Percentiles rank a stretch among this genome's conserved stretches.
These are phyloP conservation scores for Vanrija pseudolonga DNA, from an alignment of 1,284 basidiomycete species.

Conservation along the genomic window DNA sequence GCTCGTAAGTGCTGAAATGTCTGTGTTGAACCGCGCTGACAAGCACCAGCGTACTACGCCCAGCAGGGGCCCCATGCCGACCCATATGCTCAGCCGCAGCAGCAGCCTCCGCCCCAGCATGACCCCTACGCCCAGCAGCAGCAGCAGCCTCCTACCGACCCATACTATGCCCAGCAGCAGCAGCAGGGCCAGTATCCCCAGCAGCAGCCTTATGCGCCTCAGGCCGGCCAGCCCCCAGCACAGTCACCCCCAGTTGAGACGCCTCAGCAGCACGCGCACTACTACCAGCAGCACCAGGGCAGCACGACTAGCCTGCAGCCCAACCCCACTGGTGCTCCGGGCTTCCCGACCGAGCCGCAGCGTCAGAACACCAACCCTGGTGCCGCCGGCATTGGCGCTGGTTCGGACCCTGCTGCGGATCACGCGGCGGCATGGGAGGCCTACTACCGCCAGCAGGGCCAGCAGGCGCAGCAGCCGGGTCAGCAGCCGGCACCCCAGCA, in stretches of 20 bases:
- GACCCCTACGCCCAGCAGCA: slow-evolving; percentile 7
- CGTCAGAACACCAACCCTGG: slow-evolving; percentile 34
- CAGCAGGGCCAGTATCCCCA: slow-evolving; percentile 1
- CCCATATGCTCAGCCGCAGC: slow-evolving; percentile 16
- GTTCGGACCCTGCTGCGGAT: slow-evolving; percentile 29
- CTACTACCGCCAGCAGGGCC: slow-evolving; percentile 39
- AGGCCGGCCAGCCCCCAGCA: slow-evolving; percentile 8
- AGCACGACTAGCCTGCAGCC: slow-evolving; percentile 7
- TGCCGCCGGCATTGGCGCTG: slow-evolving; percentile 34
- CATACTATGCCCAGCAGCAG: slow-evolving; percentile 1
- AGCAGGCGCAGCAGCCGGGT: slow-evolving; percentile 9
- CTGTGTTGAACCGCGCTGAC: neutral
- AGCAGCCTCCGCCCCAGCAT: slow-evolving; percentile 12
- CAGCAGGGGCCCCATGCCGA: neutral
- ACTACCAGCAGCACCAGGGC: slow-evolving; percentile 14
- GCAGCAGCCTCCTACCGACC: slow-evolving; percentile 4
- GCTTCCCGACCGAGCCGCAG: slow-evolving; percentile 18
- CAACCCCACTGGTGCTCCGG: slow-evolving; percentile 19
- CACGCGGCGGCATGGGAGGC: slow-evolving; percentile 47
- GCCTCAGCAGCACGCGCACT: slow-evolving; percentile 9
- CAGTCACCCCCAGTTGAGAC: slow-evolving; percentile 1
- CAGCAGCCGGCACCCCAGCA: slow-evolving; percentile 10
- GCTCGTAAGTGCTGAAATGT: slow-evolving; percentile 16
- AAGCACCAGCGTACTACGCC: slow-evolving; percentile 22
- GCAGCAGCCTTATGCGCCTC: slow-evolving; percentile 2